Evolutionary conservation across 352 stramenopile species (phyloP), one percentile per base, ranked within the genome.

Genomic region (Aphanomyces stellatus): DNA sequence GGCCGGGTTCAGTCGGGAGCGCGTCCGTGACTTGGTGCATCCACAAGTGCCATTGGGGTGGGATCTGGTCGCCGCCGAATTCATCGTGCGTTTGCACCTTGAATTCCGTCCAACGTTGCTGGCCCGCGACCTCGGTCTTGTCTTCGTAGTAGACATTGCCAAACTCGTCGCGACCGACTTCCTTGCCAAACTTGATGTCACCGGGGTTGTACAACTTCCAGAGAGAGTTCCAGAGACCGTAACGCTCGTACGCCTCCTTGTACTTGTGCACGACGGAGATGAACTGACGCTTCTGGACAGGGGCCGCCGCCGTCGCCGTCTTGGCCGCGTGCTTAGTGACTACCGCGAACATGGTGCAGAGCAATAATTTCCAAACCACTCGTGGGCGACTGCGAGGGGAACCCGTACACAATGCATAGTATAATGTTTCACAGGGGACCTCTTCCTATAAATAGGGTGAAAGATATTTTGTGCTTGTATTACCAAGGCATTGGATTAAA

Each of bases 171-270:
- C 88, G 68, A 41, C 86, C 86, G 27, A 95, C 84, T 40, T 81
- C 75, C 56, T 88, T 83, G 19, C 86, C 86, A 69, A 95, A 95
- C 74, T 95, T 95, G 71, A 95, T 82, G 67, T 95, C 86, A 15
- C 82, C 82, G 1, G 82, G 80, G 72, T 91, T 91, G 74, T 91
- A 95, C n/a, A 95, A 79, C 71, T 92, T 91, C 86, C 86, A 95
- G 41, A 95, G 76, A 53, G 79, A 81, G 8, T 78, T 73, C 80
- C 92, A 88, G 71, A 74, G 86, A 53, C 86, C 86, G 74, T 81
- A 95, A 55, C 85, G 84, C 72, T 89, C 87, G 74, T 85, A 75
- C 37, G 86, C 79, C 70, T 93, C 84, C 48, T 76, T 63, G 72
- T 95, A 95, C 72, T 95, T 95, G 69, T 93, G 78, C 31, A 80